Percentiles rank a stretch among this genome's conserved stretches.
Evolutionary conservation across 805 yeast species (phyloP).

Genomic region (Ogataea corticis): DNA sequence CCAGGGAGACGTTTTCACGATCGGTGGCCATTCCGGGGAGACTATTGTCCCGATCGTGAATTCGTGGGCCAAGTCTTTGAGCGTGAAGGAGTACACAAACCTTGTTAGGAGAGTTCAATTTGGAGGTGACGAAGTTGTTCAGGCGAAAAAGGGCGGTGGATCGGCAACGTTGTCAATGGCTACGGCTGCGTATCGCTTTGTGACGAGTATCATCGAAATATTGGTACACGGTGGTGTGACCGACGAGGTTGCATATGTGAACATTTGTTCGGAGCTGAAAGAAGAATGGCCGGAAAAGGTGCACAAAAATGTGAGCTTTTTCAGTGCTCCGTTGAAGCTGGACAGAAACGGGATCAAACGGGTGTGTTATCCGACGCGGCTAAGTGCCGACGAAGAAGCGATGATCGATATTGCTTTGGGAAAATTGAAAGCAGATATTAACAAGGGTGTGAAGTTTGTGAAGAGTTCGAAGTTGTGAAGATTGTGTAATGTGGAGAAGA

Average conservation of each 20-base stretch:
- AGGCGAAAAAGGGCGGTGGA: slow-evolving; percentile 92
- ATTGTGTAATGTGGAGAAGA: too few species aligned
- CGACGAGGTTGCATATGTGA: slow-evolving; percentile 65
- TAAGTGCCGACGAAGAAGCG: slow-evolving; percentile 15
- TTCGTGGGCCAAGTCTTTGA: slow-evolving; percentile 32
- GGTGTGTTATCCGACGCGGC: slow-evolving; percentile 33
- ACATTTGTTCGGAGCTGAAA: slow-evolving; percentile 38
- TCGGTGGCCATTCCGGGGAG: slow-evolving; percentile 94
- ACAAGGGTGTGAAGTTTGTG: slow-evolving; percentile 26
- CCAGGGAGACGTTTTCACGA: slow-evolving; percentile 57
- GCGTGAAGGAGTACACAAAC: slow-evolving; percentile 42
- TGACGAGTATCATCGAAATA: slow-evolving; percentile 59
- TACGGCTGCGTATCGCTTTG: slow-evolving; percentile 81
- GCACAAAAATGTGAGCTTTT: slow-evolving; percentile 43
- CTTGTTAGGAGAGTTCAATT: slow-evolving; percentile 84
- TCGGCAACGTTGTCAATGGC: slow-evolving; percentile 97
- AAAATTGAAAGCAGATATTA: slow-evolving; percentile 21
- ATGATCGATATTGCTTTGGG: slow-evolving; percentile 19
- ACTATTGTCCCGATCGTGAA: slow-evolving; percentile 82
- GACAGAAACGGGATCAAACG: slow-evolving; percentile 53
- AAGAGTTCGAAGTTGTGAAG: slow-evolving; percentile 14
- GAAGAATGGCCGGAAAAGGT: slow-evolving; percentile 46
- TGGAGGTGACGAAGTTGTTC: slow-evolving; percentile 89
- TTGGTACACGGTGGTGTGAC: slow-evolving; percentile 62
- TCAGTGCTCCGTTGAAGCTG: slow-evolving; percentile 63